phyloP scores from a whole-genome alignment of 768 basidiomycete genomes.

The Omphalotus guepiniiformis region DNA sequence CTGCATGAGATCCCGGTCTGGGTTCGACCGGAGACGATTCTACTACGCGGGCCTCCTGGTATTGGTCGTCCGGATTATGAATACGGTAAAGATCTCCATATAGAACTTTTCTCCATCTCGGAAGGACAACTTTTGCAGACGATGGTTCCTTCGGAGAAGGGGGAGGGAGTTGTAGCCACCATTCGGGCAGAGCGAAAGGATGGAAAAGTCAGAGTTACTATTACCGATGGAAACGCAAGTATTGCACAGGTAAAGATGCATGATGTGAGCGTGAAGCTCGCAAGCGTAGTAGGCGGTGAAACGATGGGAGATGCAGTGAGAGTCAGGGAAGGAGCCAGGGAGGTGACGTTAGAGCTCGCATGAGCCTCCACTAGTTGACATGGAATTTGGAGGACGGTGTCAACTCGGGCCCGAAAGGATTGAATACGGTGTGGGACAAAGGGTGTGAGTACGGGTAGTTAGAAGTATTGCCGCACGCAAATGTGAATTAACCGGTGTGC shows the following conservation, averaged over 20 bases:
- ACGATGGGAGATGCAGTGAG: neutral
- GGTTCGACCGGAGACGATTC: slow-evolving; percentile 54
- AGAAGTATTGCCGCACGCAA: no score
- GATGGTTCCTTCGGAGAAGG: slow-evolving; percentile 41
- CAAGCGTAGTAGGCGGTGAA: neutral
- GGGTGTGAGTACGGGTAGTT: no score
- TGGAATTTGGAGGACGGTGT: no score
- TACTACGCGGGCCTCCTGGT: slow-evolving; percentile 53
- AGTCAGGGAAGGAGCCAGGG: slow-evolving; percentile 4
- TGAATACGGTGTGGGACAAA: no score
- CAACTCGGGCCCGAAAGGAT: no score
- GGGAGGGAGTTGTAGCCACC: slow-evolving; percentile 35
- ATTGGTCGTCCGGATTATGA: slow-evolving; percentile 59
- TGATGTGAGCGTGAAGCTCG: neutral
- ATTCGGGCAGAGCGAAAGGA: slow-evolving; percentile 32
- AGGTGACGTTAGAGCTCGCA: neutral
- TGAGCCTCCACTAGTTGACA: no score
- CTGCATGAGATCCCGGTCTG: slow-evolving; percentile 64
- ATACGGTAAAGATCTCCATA: slow-evolving; percentile 41
- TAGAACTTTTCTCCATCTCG: slow-evolving; percentile 50
- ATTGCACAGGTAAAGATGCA: neutral
- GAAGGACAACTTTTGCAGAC: slow-evolving; percentile 35
- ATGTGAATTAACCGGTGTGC: no score
- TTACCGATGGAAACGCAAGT: slow-evolving; percentile 14
- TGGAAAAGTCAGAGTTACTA: slow-evolving; percentile 26